phyloP scores from a whole-genome alignment of 1,284 basidiomycete genomes.

The Rhodotorula sp. region DNA sequence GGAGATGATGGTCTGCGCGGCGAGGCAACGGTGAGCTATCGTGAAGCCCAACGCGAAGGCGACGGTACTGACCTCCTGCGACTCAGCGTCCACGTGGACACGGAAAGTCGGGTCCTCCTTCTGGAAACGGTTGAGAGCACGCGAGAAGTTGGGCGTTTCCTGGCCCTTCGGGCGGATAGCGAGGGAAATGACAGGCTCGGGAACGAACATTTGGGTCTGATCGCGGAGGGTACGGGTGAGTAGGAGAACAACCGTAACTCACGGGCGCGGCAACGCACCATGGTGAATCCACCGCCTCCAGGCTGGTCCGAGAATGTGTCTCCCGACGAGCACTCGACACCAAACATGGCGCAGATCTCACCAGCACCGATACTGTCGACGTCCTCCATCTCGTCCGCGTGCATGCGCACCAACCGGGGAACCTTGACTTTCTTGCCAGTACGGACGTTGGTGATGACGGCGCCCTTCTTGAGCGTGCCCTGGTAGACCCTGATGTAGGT shows the following conservation, averaged over 20 bases:
- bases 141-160: conserved; percentile 93
- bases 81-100: conserved; percentile 90
- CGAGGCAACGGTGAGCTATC: background rate
- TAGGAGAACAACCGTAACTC: accelerated
- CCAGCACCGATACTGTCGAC: conserved; percentile 93
- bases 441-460: conserved; percentile 84
- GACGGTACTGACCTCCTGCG: conserved; percentile 69
- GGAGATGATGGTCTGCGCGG: conserved; percentile 87
- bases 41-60: background rate
- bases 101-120: conserved; percentile 99
- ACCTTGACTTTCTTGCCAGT: conserved; percentile 98
- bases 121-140: conserved; percentile 95
- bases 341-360: conserved; percentile 99
- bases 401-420: conserved; percentile 96
- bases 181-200: conserved; percentile 96
- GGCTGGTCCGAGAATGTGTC: conserved; percentile 87
- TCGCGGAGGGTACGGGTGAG: background rate
- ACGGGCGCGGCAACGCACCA: conserved; percentile 58
- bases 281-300: conserved; percentile 77
- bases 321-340: conserved; percentile 96
- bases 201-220: conserved; percentile 96
- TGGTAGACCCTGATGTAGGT: conserved; percentile 99
- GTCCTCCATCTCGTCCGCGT: conserved; percentile 99
- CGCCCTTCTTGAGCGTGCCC: conserved; percentile 81
- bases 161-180: conserved; percentile 87